Evolutionary conservation across 208 protist genomes (phyloP), one percentile per base, ranked within the genome.

Genomic region (Acanthamoeba triangularis): DNA sequence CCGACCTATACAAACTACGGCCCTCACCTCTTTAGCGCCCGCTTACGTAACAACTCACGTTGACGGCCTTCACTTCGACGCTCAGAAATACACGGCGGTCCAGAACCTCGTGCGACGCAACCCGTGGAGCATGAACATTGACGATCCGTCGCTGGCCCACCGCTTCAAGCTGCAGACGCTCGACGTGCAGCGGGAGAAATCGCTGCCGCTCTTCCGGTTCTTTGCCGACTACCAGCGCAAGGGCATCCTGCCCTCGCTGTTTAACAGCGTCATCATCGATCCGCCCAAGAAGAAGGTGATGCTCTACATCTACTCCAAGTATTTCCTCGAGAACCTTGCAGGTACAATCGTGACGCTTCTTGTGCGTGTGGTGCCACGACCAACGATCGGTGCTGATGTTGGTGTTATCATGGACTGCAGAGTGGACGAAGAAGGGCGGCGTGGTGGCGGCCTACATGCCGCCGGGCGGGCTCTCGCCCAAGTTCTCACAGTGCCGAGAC

Each of bases 261-360:
- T 90, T 20, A 28, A 90, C 49, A 90, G 82, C 82, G 82, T 90
- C 49, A 56, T 90, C 49, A 1, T 90, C 82, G 82, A 90, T 25
- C 82, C 82, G 47, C 82, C 82, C 82, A 90, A 90, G 54, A 30
- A 44, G 82, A 44, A 30, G 18, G 54, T 90, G 30, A 90, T 90
- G 82, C 82, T 56, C 30, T 44, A 63, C 82, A 13, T 90, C 82
- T 90, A 90, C 82, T 90, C 82, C 33, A 67, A n/a, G 13, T 35
- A 90, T 30, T 90, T 90, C 35, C 54, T 90, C 10, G 52, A 90
- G 54, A 30, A 44, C 10, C 54, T 90, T 37, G 72, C 72, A 0
- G 72, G 72, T 52, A 49, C 65, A 7, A 47, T 47, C 41, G 13
- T 4, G 41, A 47, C 41, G 41, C 3, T 11, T 47, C 6, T 4